Conservation (phyloP, 1,139 yeast genomes). For the Kodamaea sp. region DNA sequence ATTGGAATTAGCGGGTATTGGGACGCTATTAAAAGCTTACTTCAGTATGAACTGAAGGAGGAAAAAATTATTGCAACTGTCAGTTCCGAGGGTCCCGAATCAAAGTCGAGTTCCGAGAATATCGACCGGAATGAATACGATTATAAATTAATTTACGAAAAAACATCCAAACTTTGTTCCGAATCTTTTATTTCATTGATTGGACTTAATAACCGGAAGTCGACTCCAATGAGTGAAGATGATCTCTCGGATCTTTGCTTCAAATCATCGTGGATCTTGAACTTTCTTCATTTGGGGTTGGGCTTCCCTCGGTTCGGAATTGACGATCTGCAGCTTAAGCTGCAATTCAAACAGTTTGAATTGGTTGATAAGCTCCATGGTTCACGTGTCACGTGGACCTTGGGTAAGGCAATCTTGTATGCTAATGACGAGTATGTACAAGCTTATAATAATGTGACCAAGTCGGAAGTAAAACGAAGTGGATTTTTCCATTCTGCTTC, state of each 20-base stretch:
- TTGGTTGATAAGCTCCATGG: constrained; percentile 64
- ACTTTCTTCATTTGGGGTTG: constrained; percentile 68
- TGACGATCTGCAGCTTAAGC: constrained; percentile 28
- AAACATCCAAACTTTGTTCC: constrained; percentile 47
- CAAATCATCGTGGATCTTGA: constrained; percentile 62
- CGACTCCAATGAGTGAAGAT: constrained; percentile 25
- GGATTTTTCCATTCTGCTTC: constrained; percentile 54
- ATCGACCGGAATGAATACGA: constrained; percentile 24
- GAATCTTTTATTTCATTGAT: constrained; percentile 38
- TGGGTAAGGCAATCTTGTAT: constrained; percentile 74
- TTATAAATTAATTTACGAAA: constrained; percentile 37
- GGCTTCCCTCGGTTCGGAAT: constrained; percentile 62
- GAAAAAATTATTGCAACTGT: neutral
- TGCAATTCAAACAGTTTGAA: constrained; percentile 48
- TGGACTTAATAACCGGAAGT: constrained; percentile 31
- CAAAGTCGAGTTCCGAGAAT: too few relatives aligned
- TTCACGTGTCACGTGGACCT: constrained; percentile 74
- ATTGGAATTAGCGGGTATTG: constrained; percentile 82
- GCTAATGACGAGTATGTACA: constrained; percentile 43
- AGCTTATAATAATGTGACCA: constrained; percentile 10
- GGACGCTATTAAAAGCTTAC: constrained; percentile 59
- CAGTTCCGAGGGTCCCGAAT: too few relatives aligned
- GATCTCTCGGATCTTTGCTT: constrained; percentile 24
- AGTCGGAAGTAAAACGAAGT: constrained; percentile 7
- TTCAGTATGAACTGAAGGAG: constrained; percentile 22